Conservation (phyloP, 352 stramenopile species). For the Globisporangium heterothallicum region DNA sequence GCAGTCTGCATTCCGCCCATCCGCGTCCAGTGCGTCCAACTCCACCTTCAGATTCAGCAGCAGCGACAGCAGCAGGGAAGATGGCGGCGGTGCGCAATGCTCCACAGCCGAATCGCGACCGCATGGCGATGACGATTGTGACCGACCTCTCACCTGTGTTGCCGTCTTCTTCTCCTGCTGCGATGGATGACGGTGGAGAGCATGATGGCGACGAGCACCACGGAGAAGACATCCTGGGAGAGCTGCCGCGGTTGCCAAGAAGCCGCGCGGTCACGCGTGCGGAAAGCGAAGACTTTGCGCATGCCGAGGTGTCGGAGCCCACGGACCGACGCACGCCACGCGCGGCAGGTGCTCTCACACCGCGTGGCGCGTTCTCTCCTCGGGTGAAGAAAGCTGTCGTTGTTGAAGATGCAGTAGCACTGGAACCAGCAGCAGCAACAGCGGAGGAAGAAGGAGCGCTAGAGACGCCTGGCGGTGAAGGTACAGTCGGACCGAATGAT, state of each 20-base stretch:
- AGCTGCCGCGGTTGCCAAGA: slow-evolving; percentile 12
- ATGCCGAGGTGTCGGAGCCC: slow-evolving; percentile 26
- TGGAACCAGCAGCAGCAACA: slow-evolving; percentile 4
- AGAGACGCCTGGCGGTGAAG: not conserved
- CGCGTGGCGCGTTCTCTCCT: slow-evolving; percentile 16
- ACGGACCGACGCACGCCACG: not conserved
- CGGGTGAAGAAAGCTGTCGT: not conserved
- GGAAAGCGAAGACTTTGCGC: slow-evolving; percentile 64
- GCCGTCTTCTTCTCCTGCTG: not conserved
- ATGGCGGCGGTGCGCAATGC: too few species aligned
- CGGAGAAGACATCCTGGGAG: slow-evolving; percentile 3
- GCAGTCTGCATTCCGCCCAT: not conserved
- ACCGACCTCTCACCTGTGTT: not conserved
- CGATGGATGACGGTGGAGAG: not conserved
- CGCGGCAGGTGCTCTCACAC: slow-evolving; percentile 3
- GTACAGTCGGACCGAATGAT: slow-evolving; percentile 51
- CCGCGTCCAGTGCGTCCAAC: not conserved
- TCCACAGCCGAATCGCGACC: not conserved
- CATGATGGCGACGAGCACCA: not conserved
- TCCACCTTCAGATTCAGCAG: too few species aligned
- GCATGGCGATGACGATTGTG: not conserved
- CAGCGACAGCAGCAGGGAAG: not conserved
- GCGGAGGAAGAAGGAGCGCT: slow-evolving; percentile 16
- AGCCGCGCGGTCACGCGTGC: slow-evolving; percentile 39
- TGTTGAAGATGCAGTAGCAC: slow-evolving; percentile 1